Conservation (phyloP, 139 green algal genomes). For the Klebsormidium nitens region DNA sequence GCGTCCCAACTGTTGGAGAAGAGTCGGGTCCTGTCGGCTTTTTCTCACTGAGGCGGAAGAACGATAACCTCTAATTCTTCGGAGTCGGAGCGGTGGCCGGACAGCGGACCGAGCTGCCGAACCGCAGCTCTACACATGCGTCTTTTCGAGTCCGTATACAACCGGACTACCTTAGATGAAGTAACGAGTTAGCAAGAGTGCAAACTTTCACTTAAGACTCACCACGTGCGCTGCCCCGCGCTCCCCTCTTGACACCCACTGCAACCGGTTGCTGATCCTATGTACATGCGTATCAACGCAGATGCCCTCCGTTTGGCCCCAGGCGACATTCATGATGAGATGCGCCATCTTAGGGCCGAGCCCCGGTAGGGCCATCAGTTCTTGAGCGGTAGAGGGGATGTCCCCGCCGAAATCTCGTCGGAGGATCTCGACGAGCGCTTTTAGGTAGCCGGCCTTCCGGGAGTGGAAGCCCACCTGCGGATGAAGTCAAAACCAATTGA, state of each 20-base stretch:
- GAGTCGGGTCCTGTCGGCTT: no score
- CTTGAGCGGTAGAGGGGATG: conserved; percentile 16
- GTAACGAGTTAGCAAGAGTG: neutral
- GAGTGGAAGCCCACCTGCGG: conserved; percentile 25
- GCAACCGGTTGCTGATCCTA: conserved; percentile 32
- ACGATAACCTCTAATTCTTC: no score
- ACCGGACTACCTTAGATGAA: neutral
- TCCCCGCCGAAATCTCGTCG: conserved; percentile 26
- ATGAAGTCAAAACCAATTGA: no score
- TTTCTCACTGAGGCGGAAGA: no score
- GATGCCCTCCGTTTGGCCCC: conserved; percentile 30
- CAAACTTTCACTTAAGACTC: no score
- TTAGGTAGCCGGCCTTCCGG: conserved; percentile 27
- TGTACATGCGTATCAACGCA: conserved; percentile 46
- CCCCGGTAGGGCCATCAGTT: conserved; percentile 27
- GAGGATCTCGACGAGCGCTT: conserved; percentile 4
- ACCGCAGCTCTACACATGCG: neutral
- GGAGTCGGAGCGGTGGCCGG: neutral
- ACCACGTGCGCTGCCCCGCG: no score
- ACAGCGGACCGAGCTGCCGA: neutral
- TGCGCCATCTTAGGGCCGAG: conserved; percentile 40
- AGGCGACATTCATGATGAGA: conserved; percentile 38
- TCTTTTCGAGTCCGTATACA: neutral
- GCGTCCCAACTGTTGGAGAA: no score
- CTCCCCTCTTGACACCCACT: no score